These are phyloP conservation scores for Leccinum ochraceum DNA, from an alignment of 768 basidiomycete genomes.

Conservation along the genomic window DNA sequence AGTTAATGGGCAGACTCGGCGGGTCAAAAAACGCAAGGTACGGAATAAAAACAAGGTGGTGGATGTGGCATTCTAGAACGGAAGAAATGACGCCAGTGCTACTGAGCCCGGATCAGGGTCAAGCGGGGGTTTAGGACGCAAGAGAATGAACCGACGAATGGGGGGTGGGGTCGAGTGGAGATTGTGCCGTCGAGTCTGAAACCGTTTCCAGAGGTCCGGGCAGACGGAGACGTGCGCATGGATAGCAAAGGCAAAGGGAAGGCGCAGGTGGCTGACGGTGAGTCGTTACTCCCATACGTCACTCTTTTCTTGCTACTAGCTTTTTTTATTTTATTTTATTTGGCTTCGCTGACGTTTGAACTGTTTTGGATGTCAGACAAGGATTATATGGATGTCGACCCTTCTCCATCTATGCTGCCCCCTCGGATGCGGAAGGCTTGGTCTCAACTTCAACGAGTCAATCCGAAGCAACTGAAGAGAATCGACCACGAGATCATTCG, in stretches of 20 bases:
- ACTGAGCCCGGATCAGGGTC: constrained; percentile 16
- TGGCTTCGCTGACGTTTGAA: neutral
- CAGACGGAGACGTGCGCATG: too few relatives aligned
- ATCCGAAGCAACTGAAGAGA: constrained; percentile 9
- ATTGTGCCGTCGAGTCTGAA: constrained; percentile 36
- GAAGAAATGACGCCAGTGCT: neutral
- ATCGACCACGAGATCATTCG: neutral
- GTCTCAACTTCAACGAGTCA: constrained; percentile 24
- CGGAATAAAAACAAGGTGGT: constrained; percentile 24
- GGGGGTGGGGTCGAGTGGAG: constrained; percentile 68
- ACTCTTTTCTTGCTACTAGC: too few relatives aligned
- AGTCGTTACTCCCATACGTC: too few relatives aligned
- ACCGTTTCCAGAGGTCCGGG: too few relatives aligned
- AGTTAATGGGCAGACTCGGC: constrained; percentile 7
- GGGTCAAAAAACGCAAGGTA: constrained; percentile 23
- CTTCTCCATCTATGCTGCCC: constrained; percentile 40
- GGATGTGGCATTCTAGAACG: constrained; percentile 29
- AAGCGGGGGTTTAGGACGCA: constrained; percentile 62
- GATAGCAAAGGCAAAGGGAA: too few relatives aligned
- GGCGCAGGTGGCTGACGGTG: too few relatives aligned
- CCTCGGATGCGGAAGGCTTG: constrained; percentile 63
- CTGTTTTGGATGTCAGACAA: constrained; percentile 4
- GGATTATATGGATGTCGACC: constrained; percentile 18
- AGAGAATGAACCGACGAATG: constrained; percentile 54
- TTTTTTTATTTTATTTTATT: neutral